Evolutionary conservation across 1,284 basidiomycete species (phyloP), one percentile per base, ranked within the genome.

Genomic region (Irpex sp.): DNA sequence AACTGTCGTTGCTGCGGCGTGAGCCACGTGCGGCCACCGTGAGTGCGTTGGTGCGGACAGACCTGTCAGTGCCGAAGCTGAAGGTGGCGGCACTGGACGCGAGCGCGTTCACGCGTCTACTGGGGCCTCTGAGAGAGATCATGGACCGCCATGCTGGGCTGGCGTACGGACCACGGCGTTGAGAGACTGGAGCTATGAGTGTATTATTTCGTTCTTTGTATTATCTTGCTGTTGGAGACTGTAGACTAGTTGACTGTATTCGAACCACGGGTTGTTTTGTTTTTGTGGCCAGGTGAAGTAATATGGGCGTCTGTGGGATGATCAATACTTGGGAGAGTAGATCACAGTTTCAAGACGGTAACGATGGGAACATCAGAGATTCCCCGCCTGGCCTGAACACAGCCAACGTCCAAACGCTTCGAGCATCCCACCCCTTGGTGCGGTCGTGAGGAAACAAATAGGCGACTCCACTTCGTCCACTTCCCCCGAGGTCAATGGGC

Each of bases 21-120:
- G 91, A 92, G 49, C 94, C 95, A 11, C 89, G 96, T 61, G 95
- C 95, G 0, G 96, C 96, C 4, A 98, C 97, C 5, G 94, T 99
- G 57, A 93, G 93, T 65, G 97, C 96, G 1, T 76, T 88, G 15
- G 75, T 80, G 53, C 83, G 91, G 49, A 68, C 71, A 0, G 79
- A 84, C 58, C 73, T 77, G 47, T 71, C 79, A 5, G 76, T 79
- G 61, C 79, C 87, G 26, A 93, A 89, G 74, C 82, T 98, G 58
- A 93, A 95, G 72, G 95, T 98, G 26, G 97, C 95, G 21, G 93
- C 94, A 4, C 82, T 99, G 68, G 95, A 95, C 69, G 95, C 95
- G 61, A 86, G 93, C 67, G 94, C 97, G 2, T 99, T 99, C 74
- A 98, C 95, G 5, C 88, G 97, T 58, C 80, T 99, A 35, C 86